Percentiles rank a stretch among this genome's conserved stretches.
phyloP scores from a whole-genome alignment of 2,329 filamentous ascomycete genomes.

The Clarireedia monteithiana region DNA sequence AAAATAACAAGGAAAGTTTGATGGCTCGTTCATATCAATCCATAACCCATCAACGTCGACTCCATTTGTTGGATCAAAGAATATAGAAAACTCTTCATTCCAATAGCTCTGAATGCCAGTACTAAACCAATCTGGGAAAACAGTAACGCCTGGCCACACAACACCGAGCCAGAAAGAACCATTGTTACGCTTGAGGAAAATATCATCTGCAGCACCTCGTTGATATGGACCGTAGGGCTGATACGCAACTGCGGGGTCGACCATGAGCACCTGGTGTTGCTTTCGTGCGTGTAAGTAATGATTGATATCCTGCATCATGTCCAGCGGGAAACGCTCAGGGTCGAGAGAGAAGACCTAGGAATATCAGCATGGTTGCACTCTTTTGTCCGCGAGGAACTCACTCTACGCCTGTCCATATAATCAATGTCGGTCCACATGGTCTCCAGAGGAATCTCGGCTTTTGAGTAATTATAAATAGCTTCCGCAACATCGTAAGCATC shows the following conservation, averaged over 20 bases:
- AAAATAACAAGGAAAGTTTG: constrained; percentile 44
- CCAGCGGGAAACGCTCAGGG: constrained; percentile 52
- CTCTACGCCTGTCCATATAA: constrained; percentile 47
- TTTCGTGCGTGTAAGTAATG: constrained; percentile 56
- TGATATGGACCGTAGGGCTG: constrained; percentile 45
- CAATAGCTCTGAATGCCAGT: constrained; percentile 58
- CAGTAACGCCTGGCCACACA: constrained; percentile 69
- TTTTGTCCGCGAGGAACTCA: constrained; percentile 3
- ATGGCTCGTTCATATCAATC: constrained; percentile 62
- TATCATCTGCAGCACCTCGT: constrained; percentile 39
- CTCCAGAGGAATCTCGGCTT: constrained; percentile 58
- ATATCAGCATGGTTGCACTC: neutral
- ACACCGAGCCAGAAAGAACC: constrained; percentile 54
- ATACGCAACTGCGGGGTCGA: constrained; percentile 58
- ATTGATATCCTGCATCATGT: constrained; percentile 57
- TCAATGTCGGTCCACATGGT: constrained; percentile 63
- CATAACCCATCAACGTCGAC: constrained; percentile 72
- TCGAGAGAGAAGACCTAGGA: constrained; percentile 53
- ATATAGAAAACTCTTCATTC: constrained; percentile 57
- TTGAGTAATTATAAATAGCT: constrained; percentile 59
- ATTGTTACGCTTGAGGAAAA: constrained; percentile 51
- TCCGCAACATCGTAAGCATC: constrained; percentile 58
- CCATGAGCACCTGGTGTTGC: constrained; percentile 70
- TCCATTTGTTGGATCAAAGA: constrained; percentile 56
- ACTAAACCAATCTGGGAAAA: constrained; percentile 72